Base-by-base conservation (phyloP, 2,329 filamentous ascomycete genomes). In the Calcarisporium arbuscula region DNA sequence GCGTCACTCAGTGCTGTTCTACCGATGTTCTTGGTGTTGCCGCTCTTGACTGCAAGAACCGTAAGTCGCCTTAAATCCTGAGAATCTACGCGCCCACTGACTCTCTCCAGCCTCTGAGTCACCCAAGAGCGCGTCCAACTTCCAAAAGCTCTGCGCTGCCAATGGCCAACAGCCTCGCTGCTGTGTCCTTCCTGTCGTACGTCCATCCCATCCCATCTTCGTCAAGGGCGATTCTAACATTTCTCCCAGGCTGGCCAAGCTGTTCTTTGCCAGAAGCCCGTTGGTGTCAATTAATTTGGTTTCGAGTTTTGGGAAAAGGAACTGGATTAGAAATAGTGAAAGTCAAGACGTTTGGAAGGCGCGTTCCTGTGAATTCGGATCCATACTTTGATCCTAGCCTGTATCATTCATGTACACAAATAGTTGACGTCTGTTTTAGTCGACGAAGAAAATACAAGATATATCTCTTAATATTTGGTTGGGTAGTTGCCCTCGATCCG, bases 1-100 rank as follows among this genome's bases (percentile, higher is more conserved):
- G 31, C 34, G 38, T 32, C 22, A 22, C 43, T n/a, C 38, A 42
- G 34, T 45, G 43, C 23, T 45, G 43, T 34, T 7, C 10, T 15
- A 29, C 29, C 11, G 16, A 28, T 8, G 9, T 44, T 14, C 36
- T 45, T 5, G 39, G 36, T 5, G 5, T 44, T 2, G 9, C 31
- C 6, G 35, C 12, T 19, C 34, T 46, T 4, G 37, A 33, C 34
- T 46, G 43, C 29, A 2, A 8, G 2, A 34, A 16, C 9, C 43
- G 43, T 46, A 26, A 38, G 43, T 40, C 14, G 10, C 10, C 22
- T 10, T 15, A 6, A 20, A 17, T 16, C 7, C 11, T 12, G 8
- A 23, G n/a, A 25, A 31, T 12, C 11, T 20, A 17, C 5, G 8
- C 12, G 6, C 28, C 28, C 6, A n/a, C 30, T 9, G 10, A 18